These are phyloP conservation scores for Mucor sp. DNA, from an alignment of 371 early-diverging fungal species.

Conservation along the genomic window DNA sequence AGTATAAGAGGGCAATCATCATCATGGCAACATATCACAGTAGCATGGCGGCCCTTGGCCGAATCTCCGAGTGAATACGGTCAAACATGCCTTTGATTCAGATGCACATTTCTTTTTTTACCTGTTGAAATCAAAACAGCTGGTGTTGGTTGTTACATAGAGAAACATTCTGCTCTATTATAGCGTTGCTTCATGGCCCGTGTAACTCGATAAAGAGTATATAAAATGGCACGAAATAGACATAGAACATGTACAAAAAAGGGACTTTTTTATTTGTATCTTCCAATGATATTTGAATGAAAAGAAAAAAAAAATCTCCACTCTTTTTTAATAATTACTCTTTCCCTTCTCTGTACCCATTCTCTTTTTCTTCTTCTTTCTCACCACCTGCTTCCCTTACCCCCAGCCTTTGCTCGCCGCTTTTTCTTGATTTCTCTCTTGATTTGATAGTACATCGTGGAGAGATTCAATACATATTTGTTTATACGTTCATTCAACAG, in stretches of 20 bases:
- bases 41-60: background rate
- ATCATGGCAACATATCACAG: background rate
- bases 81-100: background rate
- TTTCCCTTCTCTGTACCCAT: background rate
- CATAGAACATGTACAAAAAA: background rate
- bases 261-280: conserved; percentile 7
- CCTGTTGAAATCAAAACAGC: background rate
- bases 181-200: background rate
- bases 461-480: background rate
- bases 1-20: background rate
- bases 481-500: background rate
- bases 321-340: background rate
- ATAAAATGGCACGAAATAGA: background rate
- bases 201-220: background rate
- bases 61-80: background rate
- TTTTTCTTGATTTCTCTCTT: conserved; percentile 8
- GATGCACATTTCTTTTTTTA: background rate
- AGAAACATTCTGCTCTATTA: background rate
- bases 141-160: background rate
- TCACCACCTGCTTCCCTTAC: background rate
- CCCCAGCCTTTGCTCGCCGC: background rate
- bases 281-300: conserved; percentile 6
- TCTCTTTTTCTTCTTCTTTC: conserved; percentile 11
- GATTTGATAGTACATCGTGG: background rate
- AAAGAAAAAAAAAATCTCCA: conserved; percentile 11